Percentiles rank a stretch among this genome's conserved stretches.
These are phyloP conservation scores for Austroboletus novae-zelandiae DNA, from an alignment of 1,284 basidiomycete genomes.

Conservation along the genomic window DNA sequence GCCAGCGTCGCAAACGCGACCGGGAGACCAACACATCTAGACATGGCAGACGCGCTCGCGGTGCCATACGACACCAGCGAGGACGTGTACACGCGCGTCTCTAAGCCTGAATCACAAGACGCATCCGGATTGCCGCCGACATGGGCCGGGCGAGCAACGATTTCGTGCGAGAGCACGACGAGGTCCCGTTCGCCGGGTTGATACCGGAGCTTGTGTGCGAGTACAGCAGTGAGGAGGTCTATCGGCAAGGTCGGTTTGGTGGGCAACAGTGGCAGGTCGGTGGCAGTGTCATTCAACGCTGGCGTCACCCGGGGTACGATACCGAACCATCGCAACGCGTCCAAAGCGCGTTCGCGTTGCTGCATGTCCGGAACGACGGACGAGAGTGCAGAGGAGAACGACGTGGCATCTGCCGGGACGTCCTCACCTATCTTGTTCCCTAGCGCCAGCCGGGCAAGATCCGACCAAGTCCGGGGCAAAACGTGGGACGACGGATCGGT, in stretches of 20 bases:
- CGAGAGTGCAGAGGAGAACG: conserved; percentile 39
- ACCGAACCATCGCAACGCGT: conserved; percentile 62
- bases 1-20: conserved; percentile 76
- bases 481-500: conserved; percentile 34
- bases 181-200: conserved; percentile 76
- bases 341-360: conserved; percentile 37
- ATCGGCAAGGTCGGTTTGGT: conserved; percentile 58
- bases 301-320: conserved; percentile 33
- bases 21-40: conserved; percentile 84
- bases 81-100: conserved; percentile 68
- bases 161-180: conserved; percentile 85
- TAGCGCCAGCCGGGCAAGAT: conserved; percentile 41
- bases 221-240: conserved; percentile 75
- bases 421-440: conserved; percentile 27
- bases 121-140: too few species aligned
- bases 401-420: conserved; percentile 34
- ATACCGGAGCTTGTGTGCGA: conserved; percentile 78
- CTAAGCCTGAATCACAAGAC: too few species aligned
- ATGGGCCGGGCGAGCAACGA: conserved; percentile 45
- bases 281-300: neutral
- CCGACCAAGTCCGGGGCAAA: conserved; percentile 43
- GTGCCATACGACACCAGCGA: conserved; percentile 75
- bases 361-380: conserved; percentile 37
- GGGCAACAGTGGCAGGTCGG: conserved; percentile 36
- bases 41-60: conserved; percentile 75